Percentiles rank a stretch among this genome's conserved stretches.
Conservation (phyloP, 306 rosid genomes). For the Arachis stenosperma region DNA sequence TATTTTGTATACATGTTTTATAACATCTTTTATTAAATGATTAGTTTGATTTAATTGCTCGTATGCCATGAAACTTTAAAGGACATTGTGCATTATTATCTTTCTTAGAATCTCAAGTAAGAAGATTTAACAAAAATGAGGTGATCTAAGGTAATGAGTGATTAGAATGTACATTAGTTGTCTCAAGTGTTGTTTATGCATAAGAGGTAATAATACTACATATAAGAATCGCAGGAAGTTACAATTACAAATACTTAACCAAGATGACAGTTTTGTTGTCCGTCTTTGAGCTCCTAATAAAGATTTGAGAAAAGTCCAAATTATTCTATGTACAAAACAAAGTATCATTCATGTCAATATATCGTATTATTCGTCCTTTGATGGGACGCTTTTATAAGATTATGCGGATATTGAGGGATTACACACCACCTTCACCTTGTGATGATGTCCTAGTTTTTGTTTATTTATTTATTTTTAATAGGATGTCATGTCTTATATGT, state of each 20-base stretch:
- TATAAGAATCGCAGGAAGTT: neutral
- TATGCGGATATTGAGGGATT: too few relatives aligned
- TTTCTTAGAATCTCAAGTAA: too few relatives aligned
- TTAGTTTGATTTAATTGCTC: too few relatives aligned
- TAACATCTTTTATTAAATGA: too few relatives aligned
- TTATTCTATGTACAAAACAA: neutral
- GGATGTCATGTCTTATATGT: too few relatives aligned
- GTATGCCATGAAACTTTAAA: too few relatives aligned
- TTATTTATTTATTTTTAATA: too few relatives aligned
- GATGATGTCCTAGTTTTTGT: too few relatives aligned
- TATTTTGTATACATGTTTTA: neutral
- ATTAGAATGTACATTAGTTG: neutral
- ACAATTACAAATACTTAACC: neutral
- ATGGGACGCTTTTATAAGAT: neutral
- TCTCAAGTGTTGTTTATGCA: neutral
- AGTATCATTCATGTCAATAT: neutral
- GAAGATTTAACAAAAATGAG: neutral
- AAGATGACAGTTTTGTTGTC: neutral
- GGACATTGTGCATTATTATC: too few relatives aligned
- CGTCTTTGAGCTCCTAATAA: neutral
- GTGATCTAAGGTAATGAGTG: neutral
- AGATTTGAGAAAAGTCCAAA: neutral
- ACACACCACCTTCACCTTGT: too few relatives aligned
- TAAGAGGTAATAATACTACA: neutral
- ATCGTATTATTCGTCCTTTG: neutral